Evolutionary conservation across 306 rosid species (phyloP), one percentile per base, ranked within the genome.

Genomic region (Acacia melanoxylon): DNA sequence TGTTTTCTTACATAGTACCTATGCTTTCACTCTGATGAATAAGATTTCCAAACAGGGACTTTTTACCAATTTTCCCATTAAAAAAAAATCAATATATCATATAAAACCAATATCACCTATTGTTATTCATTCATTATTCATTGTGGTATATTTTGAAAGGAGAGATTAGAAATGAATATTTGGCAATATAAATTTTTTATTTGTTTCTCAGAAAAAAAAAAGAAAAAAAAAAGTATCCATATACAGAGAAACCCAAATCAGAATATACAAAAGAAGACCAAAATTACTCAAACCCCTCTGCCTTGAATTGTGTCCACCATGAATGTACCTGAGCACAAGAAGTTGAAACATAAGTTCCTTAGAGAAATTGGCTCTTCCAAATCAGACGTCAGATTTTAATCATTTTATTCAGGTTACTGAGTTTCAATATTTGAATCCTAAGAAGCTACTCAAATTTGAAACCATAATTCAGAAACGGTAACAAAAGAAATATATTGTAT

Each of bases 321-420:
- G 61, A 45, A 72, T 78, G 44, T 58, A 83, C 82, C 75, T 72
- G 75, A 45, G 78, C 31, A 84, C 49, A 75, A 46, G 74, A 79
- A 75, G 80, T 59, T 68, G 49, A 80, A 80, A 54, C 56, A 74
- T 25, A 35, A 79, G 81, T 75, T 37, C 71, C 69, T 75, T 4
- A 1, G 45, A 78, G 80, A 68, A 61, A 75, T 27, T 74, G 29
- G 65, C 52, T 33, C 51, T 58, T 45, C 49, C 70, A 49, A 74
- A 73, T 65, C 71, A 72, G 27, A 27, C 62, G 13, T 51, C 54
- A 61, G 51, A 63, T 40, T 78, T 22, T 7, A 12, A 14, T 24
- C 17, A 63, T 40, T 78, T 22, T 7, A 12, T 20, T 24, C 17
- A 70, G 10, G 12, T 12, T 72, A 77, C 56, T 42, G 15, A 41